Evolutionary conservation across 202 grass and related monocot species (phyloP).

Genomic region (Zizania palustris): DNA sequence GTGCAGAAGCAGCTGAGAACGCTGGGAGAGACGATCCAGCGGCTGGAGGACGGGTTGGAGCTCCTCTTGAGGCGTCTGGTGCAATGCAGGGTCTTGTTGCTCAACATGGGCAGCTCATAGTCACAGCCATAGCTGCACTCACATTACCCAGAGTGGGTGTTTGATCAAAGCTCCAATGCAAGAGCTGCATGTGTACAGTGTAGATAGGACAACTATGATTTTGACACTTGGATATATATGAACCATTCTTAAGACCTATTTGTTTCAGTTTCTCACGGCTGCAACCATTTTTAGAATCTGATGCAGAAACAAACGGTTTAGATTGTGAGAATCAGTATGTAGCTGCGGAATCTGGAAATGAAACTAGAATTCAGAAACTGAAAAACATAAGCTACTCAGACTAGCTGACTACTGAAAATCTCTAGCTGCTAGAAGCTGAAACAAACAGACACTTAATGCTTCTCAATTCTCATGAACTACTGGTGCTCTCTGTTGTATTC

Average conservation of each 20-base stretch:
- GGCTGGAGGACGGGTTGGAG: slow-evolving; percentile 58
- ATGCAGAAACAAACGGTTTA: too few species aligned
- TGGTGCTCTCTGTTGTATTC: not conserved
- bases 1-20: slow-evolving; percentile 38
- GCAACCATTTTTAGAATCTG: too few species aligned
- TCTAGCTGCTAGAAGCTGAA: too few species aligned
- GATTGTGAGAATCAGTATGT: too few species aligned
- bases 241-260: too few species aligned
- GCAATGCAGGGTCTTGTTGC: slow-evolving; percentile 60
- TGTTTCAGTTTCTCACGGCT: too few species aligned
- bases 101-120: slow-evolving; percentile 59
- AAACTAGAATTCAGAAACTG: too few species aligned
- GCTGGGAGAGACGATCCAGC: slow-evolving; percentile 48
- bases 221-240: slow-evolving; percentile 34
- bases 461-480: not conserved
- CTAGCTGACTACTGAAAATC: too few species aligned
- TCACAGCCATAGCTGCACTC: not conserved
- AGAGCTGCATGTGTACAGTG: slow-evolving; percentile 4
- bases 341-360: too few species aligned
- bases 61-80: slow-evolving; percentile 64
- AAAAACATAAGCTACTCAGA: too few species aligned
- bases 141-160: not conserved
- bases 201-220: slow-evolving; percentile 20
- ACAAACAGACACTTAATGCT: too few species aligned
- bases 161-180: not conserved